Percentiles rank a stretch among this genome's conserved stretches.
These are phyloP conservation scores for Escovopsis weberi DNA, from an alignment of 2,329 filamentous ascomycete genomes.

Conservation along the genomic window DNA sequence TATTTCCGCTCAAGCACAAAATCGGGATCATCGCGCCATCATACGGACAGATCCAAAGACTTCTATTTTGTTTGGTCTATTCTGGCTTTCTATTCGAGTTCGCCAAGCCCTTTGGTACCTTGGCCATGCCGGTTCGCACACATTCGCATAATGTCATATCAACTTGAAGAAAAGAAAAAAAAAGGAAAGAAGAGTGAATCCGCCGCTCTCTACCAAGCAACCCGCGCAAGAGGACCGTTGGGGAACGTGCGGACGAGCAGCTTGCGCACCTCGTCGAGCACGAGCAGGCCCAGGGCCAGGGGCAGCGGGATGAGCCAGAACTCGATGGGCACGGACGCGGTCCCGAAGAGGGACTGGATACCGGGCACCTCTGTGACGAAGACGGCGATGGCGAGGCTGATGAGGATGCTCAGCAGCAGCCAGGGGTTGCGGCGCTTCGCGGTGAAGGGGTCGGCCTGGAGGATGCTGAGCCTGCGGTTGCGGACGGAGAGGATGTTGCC, in stretches of 20 bases:
- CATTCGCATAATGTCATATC: too few species aligned
- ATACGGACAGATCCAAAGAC: too few species aligned
- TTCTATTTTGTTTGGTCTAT: too few species aligned
- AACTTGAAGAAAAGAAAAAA: background rate
- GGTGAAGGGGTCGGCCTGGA: constrained; percentile 35
- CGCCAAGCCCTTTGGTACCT: too few species aligned
- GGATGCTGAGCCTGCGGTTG: constrained; percentile 35
- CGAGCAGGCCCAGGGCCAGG: constrained; percentile 32
- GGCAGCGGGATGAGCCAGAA: constrained; percentile 38
- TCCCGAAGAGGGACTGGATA: constrained; percentile 32
- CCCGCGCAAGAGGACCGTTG: constrained; percentile 27
- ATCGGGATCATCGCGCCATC: too few species aligned
- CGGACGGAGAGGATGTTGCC: constrained; percentile 37
- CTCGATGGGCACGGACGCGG: constrained; percentile 33
- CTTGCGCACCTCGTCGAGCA: constrained; percentile 39
- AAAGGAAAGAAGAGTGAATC: background rate
- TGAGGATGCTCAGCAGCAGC: constrained; percentile 29
- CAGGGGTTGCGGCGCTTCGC: constrained; percentile 33
- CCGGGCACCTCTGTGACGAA: constrained; percentile 38
- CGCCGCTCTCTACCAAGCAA: constrained; percentile 28
- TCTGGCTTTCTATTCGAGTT: too few species aligned
- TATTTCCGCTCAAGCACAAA: too few species aligned
- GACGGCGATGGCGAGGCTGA: constrained; percentile 35
- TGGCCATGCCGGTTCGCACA: too few species aligned
- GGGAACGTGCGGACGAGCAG: constrained; percentile 31